Conservation (phyloP, 352 stramenopile species). For the Blastocystis sp. region DNA sequence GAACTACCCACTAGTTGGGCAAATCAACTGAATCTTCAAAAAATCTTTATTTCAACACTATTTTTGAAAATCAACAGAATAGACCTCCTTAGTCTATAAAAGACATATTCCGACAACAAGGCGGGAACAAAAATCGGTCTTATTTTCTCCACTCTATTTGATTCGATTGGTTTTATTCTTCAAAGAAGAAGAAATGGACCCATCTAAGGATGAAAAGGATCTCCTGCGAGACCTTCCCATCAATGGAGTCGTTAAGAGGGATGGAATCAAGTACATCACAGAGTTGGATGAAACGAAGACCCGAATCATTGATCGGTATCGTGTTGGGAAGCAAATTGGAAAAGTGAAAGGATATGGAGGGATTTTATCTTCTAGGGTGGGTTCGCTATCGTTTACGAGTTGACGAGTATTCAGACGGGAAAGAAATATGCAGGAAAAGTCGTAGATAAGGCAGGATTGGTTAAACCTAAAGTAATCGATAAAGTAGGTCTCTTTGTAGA, state of each 20-base stretch:
- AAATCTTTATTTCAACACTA: too few species aligned
- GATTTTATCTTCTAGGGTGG: constrained; percentile 19
- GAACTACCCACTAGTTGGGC: too few species aligned
- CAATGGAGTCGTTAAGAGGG: constrained; percentile 24
- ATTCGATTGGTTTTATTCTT: background rate
- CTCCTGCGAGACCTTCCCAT: background rate
- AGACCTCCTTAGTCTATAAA: too few species aligned
- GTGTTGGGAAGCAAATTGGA: constrained; percentile 46
- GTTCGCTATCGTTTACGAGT: constrained; percentile 57
- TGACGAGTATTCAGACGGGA: constrained; percentile 40
- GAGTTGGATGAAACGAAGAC: constrained; percentile 62
- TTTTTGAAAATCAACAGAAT: too few species aligned
- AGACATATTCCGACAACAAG: too few species aligned
- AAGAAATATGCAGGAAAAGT: constrained; percentile 64
- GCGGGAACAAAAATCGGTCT: too few species aligned
- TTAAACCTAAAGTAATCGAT: constrained; percentile 35
- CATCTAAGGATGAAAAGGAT: background rate
- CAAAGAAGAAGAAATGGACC: background rate
- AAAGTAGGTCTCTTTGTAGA: background rate
- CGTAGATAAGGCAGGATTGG: constrained; percentile 32
- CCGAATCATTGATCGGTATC: constrained; percentile 38
- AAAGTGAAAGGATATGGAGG: background rate
- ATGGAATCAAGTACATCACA: constrained; percentile 53
- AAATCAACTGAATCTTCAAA: too few species aligned
- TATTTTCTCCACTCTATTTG: too few species aligned